A percentile compares a stretch with the other conserved stretches of the same genome.
These are phyloP conservation scores for Lavandula angustifolia DNA, from an alignment of 257 asterid genomes.

Conservation along the genomic window DNA sequence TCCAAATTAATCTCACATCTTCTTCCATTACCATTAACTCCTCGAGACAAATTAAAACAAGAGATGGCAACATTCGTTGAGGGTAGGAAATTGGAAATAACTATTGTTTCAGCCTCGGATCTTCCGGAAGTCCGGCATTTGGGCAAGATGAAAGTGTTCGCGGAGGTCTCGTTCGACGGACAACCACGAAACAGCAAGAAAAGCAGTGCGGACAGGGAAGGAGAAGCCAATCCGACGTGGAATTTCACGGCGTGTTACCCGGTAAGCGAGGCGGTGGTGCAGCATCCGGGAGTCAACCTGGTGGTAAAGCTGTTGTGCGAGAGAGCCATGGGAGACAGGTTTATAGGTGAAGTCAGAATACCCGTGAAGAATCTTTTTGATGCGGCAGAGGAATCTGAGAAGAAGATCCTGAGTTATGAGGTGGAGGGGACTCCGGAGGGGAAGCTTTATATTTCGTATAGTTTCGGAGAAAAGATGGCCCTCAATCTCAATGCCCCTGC, in stretches of 20 bases:
- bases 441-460: too few relatives aligned
- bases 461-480: too few relatives aligned
- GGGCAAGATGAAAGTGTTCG: slow-evolving; percentile 29
- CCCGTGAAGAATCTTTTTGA: slow-evolving; percentile 33
- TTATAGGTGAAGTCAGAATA: slow-evolving; percentile 32
- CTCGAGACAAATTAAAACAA: too few relatives aligned
- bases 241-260: slow-evolving; percentile 20
- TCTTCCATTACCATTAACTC: too few relatives aligned
- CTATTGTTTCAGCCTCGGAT: slow-evolving; percentile 29
- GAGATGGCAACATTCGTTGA: too few relatives aligned
- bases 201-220: slow-evolving; percentile 21
- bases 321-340: slow-evolving; percentile 17
- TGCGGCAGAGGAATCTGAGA: neutral
- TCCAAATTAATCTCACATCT: too few relatives aligned
- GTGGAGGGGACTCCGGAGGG: too few relatives aligned
- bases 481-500: too few relatives aligned
- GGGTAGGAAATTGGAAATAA: slow-evolving; percentile 26
- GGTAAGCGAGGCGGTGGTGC: slow-evolving; percentile 14
- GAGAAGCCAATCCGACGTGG: slow-evolving; percentile 34
- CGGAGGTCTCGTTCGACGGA: slow-evolving; percentile 32
- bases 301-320: slow-evolving; percentile 26
- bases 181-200: neutral
- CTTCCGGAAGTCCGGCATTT: slow-evolving; percentile 16
- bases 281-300: neutral
- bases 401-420: too few relatives aligned